These are phyloP conservation scores for Madurella mycetomatis DNA, from an alignment of 2,329 filamentous ascomycete species.

Conservation along the genomic window DNA sequence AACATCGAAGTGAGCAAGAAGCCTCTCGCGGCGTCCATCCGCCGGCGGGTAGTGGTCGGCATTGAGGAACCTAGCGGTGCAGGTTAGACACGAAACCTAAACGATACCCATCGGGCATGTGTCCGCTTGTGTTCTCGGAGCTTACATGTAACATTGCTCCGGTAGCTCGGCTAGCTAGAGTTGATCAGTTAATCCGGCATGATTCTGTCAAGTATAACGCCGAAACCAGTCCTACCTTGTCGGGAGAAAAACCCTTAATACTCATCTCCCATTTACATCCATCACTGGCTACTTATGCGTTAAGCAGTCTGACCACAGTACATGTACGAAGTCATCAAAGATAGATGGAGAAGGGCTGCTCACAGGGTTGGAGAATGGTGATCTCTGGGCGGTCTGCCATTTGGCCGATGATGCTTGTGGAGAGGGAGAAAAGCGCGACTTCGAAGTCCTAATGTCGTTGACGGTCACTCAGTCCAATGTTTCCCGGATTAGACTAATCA, in stretches of 20 bases:
- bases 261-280: neutral
- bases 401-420: neutral
- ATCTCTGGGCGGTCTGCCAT: neutral
- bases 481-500: too few relatives aligned
- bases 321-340: neutral
- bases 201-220: too few relatives aligned
- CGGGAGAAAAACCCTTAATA: neutral
- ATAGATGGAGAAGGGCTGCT: neutral
- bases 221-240: neutral
- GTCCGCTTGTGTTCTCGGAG: too few relatives aligned
- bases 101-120: too few relatives aligned
- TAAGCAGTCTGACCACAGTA: neutral
- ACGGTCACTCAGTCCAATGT: too few relatives aligned
- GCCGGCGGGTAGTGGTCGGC: conserved; percentile 9
- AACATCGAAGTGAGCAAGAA: conserved; percentile 19
- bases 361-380: neutral
- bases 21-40: conserved; percentile 9
- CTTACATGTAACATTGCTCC: conserved; percentile 14
- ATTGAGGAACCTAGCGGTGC: conserved; percentile 15
- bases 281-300: neutral
- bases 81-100: neutral
- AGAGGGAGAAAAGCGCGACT: too few relatives aligned
- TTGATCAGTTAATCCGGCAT: neutral
- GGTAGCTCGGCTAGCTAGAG: conserved; percentile 7
- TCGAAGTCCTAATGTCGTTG: too few relatives aligned